Base-by-base conservation (phyloP, 2,329 filamentous ascomycete species). In the Fragosphaeria purpurea region DNA sequence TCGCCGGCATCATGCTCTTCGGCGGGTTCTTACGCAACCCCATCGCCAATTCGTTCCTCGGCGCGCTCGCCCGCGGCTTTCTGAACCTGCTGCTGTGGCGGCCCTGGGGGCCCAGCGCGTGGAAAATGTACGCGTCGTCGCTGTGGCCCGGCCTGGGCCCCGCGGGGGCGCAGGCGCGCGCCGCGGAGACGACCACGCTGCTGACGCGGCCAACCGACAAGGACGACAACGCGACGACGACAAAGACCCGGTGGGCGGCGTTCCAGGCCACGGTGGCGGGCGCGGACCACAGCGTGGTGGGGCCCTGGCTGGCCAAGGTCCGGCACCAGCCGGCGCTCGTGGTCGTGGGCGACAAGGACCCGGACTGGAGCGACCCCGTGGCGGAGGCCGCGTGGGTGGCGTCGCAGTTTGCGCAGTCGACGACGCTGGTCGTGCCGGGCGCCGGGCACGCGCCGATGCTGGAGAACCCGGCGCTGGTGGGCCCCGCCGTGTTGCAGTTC, bases 371-470 rank as follows among this genome's bases (percentile, higher is more conserved):
- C 33, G 40, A 53, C 30, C 57, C 57, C 6, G 5, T 53, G 13
- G 53, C 44, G 38, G 57, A 59, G 51, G 57, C 57, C n/a, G 41
- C 22, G 22, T 59, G 57, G 57, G 52, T 58, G 12, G 54, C 54
- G 8, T 42, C 47, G 13, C 45, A 56, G 31, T 59, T 59, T 46
- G 47, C 6, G 6, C 12, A 31, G 5, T 46, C 49, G 10, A 48
- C 48, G 9, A 53, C 44, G 7, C 38, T 57, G 9, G 35, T 30
- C 1, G 57, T 54, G 13, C 35, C 45, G 4, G 56, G 50, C 5
- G 52, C 49, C 7, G 57, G 57, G 6, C 57, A 59, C 33, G 56
- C 57, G 32, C 56, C 57, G 7, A 53, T 53, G 53, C 47, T 53
- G 7, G 57, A 59, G 53, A 48, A 50, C 10, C 53, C 57, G 10